Evolutionary conservation across 164 flowering plant genomes (phyloP), one percentile per base, ranked within the genome.

Genomic region (Nelumbo lutea): DNA sequence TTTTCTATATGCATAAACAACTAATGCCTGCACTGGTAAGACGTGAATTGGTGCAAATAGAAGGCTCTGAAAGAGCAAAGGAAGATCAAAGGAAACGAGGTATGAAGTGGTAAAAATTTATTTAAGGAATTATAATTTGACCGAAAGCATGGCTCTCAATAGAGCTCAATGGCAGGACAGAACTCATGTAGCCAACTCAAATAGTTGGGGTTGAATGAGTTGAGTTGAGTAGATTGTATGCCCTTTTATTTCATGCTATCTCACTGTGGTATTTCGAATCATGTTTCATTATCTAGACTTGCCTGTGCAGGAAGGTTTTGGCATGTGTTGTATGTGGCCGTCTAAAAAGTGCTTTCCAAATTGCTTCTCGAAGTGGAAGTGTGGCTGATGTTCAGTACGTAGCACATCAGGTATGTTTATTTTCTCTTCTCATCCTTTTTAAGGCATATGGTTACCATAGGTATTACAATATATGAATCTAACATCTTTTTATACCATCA

Each of bases 321-420:
- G 99, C 99, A 52, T 95, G 99, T 81, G 99, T 95, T 64, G 93
- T 95, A 5, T 92, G 99, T 76, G 99, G 99, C 59, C 98, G 99
- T 47, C 85, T 92, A 55, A 95, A 95, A 79, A 90, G 93, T 82
- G 97, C 99, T 40, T 95, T 95, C 80, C 99, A 95, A 64, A 87
- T 95, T 77, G 98, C 99, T 53, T 90, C 99, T 39, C 85, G 89
- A 67, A 95, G 94, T 76, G 99, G 99, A 77, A 95, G 98, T 75
- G 96, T 92, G 60, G 97, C 98, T 59, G 99, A 95, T 80, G 99
- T 95, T 73, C 93, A 95, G 77, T 95, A 95, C 77, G 98, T 95
- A 51, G 98, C 99, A 61, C 99, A 92, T 85, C 99, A 95, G 98
- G 96, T 93, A 62, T 69, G 66, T 41, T 52, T 59, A 46, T 64